Percentiles rank a stretch among this genome's conserved stretches.
phyloP scores from a whole-genome alignment of 768 basidiomycete species.

The Cantharellus anzutake region DNA sequence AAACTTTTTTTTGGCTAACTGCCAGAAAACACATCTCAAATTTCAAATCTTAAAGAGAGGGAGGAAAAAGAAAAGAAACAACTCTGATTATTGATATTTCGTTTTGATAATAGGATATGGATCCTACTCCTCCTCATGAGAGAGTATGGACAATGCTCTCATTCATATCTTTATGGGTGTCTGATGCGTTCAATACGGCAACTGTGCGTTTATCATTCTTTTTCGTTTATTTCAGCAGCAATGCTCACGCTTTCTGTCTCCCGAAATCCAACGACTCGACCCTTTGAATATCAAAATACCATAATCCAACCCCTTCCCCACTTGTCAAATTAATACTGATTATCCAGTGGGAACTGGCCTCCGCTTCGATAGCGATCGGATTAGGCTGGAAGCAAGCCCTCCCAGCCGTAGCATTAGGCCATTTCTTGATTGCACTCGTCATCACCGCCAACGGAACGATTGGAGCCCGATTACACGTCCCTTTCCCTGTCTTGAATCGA shows the following conservation, averaged over 20 bases:
- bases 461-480: slow-evolving; percentile 43
- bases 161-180: slow-evolving; percentile 1
- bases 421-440: slow-evolving; percentile 48
- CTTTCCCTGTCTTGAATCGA: slow-evolving; percentile 61
- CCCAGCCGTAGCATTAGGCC: slow-evolving; percentile 50
- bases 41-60: neutral
- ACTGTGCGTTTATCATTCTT: slow-evolving; percentile 38
- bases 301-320: neutral
- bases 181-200: slow-evolving; percentile 14
- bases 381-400: slow-evolving; percentile 58
- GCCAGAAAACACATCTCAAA: neutral
- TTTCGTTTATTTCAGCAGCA: slow-evolving; percentile 52
- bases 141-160: neutral
- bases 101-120: neutral
- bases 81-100: too few relatives aligned
- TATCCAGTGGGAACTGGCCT: slow-evolving; percentile 28
- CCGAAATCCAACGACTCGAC: slow-evolving; percentile 38
- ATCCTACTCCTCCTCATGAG: neutral
- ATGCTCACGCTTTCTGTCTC: slow-evolving; percentile 45
- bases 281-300: slow-evolving; percentile 27
- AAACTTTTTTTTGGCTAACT: neutral
- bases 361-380: slow-evolving; percentile 56
- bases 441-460: slow-evolving; percentile 65
- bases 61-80: neutral
- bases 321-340: neutral